Evolutionary conservation across 2,329 filamentous ascomycete species (phyloP), one percentile per base, ranked within the genome.

Genomic region (Plectosphaerella sp.): DNA sequence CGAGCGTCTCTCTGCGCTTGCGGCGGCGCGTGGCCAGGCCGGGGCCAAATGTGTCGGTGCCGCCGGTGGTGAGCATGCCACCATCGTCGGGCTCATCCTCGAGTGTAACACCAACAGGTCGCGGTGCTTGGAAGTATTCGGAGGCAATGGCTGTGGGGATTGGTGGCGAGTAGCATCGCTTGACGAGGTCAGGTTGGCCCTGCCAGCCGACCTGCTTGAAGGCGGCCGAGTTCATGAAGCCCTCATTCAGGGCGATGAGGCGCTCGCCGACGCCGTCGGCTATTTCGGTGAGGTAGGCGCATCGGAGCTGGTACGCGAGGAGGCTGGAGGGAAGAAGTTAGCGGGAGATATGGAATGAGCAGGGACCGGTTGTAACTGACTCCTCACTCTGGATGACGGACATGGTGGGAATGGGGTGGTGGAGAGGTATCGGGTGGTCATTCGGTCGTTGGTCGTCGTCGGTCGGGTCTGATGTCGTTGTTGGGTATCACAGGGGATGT

Each of bases 171-270:
- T 95, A 88, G 46, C 88, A 92, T 61, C 89, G 84, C 69, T 92
- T 92, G 67, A 88, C 84, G 58, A 91, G 85, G 16, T 86, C 80
- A 10, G 86, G 82, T 62, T 88, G 89, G 47, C 86, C 75, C 43
- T 83, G 81, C 89, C 89, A 94, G 58, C 89, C 90, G 55, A 89
- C 88, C 48, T 88, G 84, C 69, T 91, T 91, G 74, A 93, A 94
- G 28, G 88, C 85, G 3, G 86, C 83, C 25, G 89, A 88, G 65
- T 91, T 92, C 57, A 94, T 76, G 63, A 92, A 87, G 57, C 79
- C 79, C 63, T 91, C 85, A 68, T 93, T 89, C 55, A 95, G 80
- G 39, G 85, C 90, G 65, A 95, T 89, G 41, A 94, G 79, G 18
- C 89, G 86, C 68, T 95, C 90, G 58, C 89, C 89, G 8, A 94